Conservation (phyloP, 2,329 filamentous ascomycete genomes). For the Aspergillus uvarum region DNA sequence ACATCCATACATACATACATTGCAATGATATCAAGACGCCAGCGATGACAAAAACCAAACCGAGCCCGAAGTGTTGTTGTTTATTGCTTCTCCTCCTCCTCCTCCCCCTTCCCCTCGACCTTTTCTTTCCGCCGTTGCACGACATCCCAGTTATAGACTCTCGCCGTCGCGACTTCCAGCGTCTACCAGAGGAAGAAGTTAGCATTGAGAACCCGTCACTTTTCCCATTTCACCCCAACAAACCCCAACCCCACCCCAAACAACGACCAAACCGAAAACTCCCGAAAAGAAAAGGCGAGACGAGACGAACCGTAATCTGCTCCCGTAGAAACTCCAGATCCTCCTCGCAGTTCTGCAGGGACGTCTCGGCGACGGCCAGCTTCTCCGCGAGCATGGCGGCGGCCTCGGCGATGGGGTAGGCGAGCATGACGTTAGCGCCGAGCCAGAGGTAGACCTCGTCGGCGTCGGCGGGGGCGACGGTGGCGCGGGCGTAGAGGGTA, state of each 20-base stretch:
- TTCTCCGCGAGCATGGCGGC: slow-evolving; percentile 75
- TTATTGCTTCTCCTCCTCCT: slow-evolving; percentile 50
- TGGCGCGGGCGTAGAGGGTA: slow-evolving; percentile 86
- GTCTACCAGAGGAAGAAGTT: slow-evolving; percentile 59
- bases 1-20: neutral
- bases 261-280: neutral
- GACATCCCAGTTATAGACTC: slow-evolving; percentile 99
- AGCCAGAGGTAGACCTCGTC: slow-evolving; percentile 96
- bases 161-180: slow-evolving; percentile 90
- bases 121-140: slow-evolving; percentile 93
- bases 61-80: neutral
- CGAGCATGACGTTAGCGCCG: slow-evolving; percentile 97
- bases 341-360: slow-evolving; percentile 85
- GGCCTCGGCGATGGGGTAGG: slow-evolving; percentile 88
- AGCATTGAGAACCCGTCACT: neutral
- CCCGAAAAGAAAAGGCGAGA: neutral
- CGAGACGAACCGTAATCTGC: slow-evolving; percentile 78
- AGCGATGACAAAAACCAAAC: neutral
- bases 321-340: slow-evolving; percentile 93
- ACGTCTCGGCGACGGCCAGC: slow-evolving; percentile 74
- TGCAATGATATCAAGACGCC: neutral
- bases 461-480: slow-evolving; percentile 67
- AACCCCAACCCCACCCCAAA: slow-evolving; percentile 6
- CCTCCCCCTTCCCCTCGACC: slow-evolving; percentile 50
- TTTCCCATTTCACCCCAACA: neutral